These are phyloP conservation scores for Eutypella sp. DNA, from an alignment of 2,329 filamentous ascomycete species.

Conservation along the genomic window DNA sequence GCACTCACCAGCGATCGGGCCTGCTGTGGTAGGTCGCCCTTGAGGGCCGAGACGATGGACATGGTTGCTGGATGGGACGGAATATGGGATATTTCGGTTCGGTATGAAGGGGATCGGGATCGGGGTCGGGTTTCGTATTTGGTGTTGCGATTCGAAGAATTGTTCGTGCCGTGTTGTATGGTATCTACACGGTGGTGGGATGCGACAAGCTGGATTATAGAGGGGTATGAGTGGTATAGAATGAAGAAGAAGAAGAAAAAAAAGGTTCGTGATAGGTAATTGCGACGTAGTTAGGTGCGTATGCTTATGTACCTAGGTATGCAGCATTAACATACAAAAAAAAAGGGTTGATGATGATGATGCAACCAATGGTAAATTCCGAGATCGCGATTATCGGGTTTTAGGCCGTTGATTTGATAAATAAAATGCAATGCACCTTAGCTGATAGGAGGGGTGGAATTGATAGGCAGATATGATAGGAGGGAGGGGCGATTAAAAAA, in stretches of 20 bases:
- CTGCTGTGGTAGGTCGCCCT: constrained; percentile 53
- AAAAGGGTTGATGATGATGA: constrained; percentile 9
- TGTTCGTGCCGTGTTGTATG: neutral
- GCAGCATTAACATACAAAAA: neutral
- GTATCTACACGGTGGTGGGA: too few species aligned
- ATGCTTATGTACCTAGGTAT: constrained; percentile 1
- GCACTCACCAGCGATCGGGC: constrained; percentile 49
- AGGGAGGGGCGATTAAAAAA: neutral
- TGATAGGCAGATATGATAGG: neutral
- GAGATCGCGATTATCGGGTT: too few species aligned
- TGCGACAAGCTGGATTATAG: too few species aligned
- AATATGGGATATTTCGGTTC: too few species aligned
- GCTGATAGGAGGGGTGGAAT: too few species aligned
- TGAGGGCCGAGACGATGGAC: constrained; percentile 33
- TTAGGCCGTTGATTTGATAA: too few species aligned
- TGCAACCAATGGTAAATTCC: constrained; percentile 16
- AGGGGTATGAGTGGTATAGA: too few species aligned
- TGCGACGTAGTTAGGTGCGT: too few species aligned
- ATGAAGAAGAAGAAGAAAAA: too few species aligned
- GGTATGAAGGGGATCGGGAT: too few species aligned
- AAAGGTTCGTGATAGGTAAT: neutral
- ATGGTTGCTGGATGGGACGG: too few species aligned
- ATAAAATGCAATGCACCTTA: too few species aligned
- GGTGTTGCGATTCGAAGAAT: neutral
- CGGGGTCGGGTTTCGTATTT: constrained; percentile 3